phyloP scores from a whole-genome alignment of 2,329 filamentous ascomycete genomes.

The Aaosphaeria arxii region DNA sequence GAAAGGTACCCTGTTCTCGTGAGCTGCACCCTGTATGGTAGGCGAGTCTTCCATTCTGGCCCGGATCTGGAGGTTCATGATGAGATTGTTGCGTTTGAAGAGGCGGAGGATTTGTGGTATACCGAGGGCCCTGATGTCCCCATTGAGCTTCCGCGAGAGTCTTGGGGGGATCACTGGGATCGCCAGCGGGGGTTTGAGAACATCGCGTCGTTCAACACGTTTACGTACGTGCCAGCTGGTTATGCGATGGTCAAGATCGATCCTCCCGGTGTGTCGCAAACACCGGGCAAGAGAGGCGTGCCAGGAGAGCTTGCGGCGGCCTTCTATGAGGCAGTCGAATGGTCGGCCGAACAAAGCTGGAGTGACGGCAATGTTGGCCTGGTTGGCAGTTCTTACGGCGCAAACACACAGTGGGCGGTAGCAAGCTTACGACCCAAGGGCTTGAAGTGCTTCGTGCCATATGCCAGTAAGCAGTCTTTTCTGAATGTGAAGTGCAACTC shows the following conservation, averaged over 20 bases:
- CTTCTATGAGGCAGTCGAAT: neutral
- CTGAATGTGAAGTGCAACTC: too few species aligned
- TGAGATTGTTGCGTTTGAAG: neutral
- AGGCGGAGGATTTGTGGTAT: neutral
- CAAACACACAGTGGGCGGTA: neutral
- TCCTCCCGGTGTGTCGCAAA: neutral
- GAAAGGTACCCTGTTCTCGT: neutral
- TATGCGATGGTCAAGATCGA: neutral
- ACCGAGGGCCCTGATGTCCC: neutral
- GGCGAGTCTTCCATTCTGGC: neutral
- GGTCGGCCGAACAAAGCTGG: neutral
- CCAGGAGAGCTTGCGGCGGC: neutral
- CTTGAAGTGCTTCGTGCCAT: neutral
- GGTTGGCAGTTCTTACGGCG: neutral
- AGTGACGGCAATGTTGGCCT: neutral
- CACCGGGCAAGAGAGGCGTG: neutral
- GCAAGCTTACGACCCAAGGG: neutral
- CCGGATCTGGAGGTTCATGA: neutral
- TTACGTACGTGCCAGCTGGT: neutral
- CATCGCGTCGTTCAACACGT: neutral
- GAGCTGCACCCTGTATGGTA: neutral
- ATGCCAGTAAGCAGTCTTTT: neutral
- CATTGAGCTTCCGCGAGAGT: neutral
- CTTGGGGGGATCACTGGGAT: neutral
- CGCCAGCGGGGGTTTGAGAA: neutral